Evolutionary conservation across 441 rosid genomes (phyloP), one percentile per base, ranked within the genome.

Genomic region (Heliophila coronopifolia): DNA sequence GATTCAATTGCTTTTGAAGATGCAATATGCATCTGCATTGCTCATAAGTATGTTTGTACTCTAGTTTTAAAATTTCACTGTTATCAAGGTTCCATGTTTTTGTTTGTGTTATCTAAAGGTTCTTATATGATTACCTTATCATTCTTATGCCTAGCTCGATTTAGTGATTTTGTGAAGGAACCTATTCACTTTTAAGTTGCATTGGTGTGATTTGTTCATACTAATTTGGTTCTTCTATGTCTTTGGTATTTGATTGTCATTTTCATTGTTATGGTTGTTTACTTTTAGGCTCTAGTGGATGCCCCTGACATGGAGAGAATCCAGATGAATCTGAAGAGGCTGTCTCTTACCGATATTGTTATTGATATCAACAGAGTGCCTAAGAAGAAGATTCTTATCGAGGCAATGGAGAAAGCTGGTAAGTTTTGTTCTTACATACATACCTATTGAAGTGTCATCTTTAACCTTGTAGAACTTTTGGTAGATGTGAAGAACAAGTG

Each of bases 351-450:
- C 0, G 89, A 83, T 66, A 83, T 83, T 26, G 79, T 72, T 28
- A 79, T 78, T 39, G 86, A 86, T 25, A 86, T 86, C 66, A 70
- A 71, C 44, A 68, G 90, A 71, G 77, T 79, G 18, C 86, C 96
- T 0, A 77, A 67, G 67, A 86, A 86, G 83, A 86, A 77, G 72
- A 27, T 54, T 14, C 58, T 86, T 49, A 73, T 83, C 49, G 78
- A 81, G 58, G 93, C 93, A n/a, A 81, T 86, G 85, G 81, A 79
- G 28, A 81, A 74, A 34, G 95, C 93, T 71, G 90, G 91, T 80
- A 39, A 16, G 76, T 59, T 4, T 1, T 44, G 2, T 45, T 15
- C 12, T 0, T 25, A 5, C 47, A 11, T 22, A 3, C 23, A 0
- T 3, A 16, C 3, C 7, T 36, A 11, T 23, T 3, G 3, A 23